A percentile compares a stretch with the other conserved stretches of the same genome.
phyloP scores from a whole-genome alignment of 352 stramenopile genomes.

The Aphanomyces cochlioides region DNA sequence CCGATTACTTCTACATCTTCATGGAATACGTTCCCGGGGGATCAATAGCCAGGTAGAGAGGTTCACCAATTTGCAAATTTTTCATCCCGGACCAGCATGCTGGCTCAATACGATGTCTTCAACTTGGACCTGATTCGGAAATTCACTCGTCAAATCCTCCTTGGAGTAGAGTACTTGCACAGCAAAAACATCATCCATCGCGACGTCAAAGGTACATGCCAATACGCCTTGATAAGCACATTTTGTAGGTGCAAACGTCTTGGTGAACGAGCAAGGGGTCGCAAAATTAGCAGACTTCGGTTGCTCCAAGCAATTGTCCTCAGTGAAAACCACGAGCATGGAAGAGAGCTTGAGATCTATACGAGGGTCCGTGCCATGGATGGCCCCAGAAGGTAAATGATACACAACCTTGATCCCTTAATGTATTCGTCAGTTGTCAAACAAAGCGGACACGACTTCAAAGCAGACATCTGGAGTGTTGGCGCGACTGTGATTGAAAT shows the following conservation, averaged over 20 bases:
- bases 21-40: constrained; percentile 95
- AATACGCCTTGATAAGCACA: constrained; percentile 6
- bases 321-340: constrained; percentile 73
- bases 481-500: constrained; percentile 77
- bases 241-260: constrained; percentile 69
- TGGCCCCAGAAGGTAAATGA: constrained; percentile 52
- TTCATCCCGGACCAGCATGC: constrained; percentile 49
- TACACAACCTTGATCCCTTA: background rate
- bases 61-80: background rate
- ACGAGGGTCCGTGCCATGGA: constrained; percentile 80
- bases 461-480: constrained; percentile 80
- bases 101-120: constrained; percentile 93
- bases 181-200: constrained; percentile 89
- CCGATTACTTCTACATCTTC: constrained; percentile 91
- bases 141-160: constrained; percentile 90
- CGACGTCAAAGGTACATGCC: constrained; percentile 84
- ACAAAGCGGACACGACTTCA: constrained; percentile 68
- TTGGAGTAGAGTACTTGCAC: constrained; percentile 90
- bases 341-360: constrained; percentile 79
- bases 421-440: constrained; percentile 43
- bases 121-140: constrained; percentile 83
- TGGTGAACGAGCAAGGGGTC: constrained; percentile 83
- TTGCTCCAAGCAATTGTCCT: constrained; percentile 82
- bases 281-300: constrained; percentile 89
- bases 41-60: constrained; percentile 72